Evolutionary conservation across 2,329 filamentous ascomycete species (phyloP), one percentile per base, ranked within the genome.

Genomic region (Corinectria fuckeliana): DNA sequence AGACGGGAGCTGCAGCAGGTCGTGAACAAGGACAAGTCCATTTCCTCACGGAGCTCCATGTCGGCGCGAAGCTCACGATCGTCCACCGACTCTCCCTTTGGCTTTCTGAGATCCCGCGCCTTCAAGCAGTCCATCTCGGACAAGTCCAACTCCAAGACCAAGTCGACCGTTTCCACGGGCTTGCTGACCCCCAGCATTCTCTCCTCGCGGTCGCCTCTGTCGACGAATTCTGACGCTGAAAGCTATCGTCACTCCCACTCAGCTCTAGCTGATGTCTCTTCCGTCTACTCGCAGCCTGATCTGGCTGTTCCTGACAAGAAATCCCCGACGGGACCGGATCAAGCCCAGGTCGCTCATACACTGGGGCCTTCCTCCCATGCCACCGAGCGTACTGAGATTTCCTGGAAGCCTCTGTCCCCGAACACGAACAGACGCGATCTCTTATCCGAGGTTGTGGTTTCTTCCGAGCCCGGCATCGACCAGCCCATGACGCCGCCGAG

Each of bases 11-110:
- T 36, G 32, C 70, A 74, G 54, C 69, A 72, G 14, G 71, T 60
- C 61, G 61, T 71, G 57, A 48, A 66, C 44, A 57, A 60, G 30
- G 60, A 64, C 13, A 64, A 56, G n/a, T 63, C 68, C 14, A 72
- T 71, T 32, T 67, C 70, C 10, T 62, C 66, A 20, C 70, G 74
- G 14, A 69, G 68, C 6, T 80, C 79, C 0, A 70, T 75, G 10
- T 83, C 81, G 2, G 77, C 76, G 7, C 75, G 76, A n/a, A 80
- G 78, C 58, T 80, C 79, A 2, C 69, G 75, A 11, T 81, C 80
- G 0, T 77, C 77, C 0, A 69, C 69, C 25, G 72, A 77, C 11
- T 74, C 78, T 36, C 73, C 75, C 0, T 79, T 81, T 58, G 76
- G 76, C 3, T 77, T 85, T 44, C 78, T 85, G 50, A 73, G 78